phyloP scores from a whole-genome alignment of 768 basidiomycete genomes.

The Boletus eberwhitei region DNA sequence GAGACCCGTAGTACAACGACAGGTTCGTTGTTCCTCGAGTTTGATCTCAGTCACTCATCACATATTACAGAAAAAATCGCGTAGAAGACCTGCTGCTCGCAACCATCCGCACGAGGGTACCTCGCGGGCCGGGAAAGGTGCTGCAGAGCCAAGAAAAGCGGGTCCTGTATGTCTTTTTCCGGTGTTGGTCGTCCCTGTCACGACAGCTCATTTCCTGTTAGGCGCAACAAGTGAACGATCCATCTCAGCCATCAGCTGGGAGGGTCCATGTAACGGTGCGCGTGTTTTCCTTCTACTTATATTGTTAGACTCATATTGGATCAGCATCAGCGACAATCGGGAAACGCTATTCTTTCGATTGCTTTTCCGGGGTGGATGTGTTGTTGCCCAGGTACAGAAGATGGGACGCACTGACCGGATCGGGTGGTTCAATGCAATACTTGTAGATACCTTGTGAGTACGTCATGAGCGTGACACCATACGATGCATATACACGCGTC shows the following conservation, averaged over 20 bases:
- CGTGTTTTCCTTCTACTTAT: too few species aligned
- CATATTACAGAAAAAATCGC: background rate
- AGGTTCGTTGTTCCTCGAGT: background rate
- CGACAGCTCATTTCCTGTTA: background rate
- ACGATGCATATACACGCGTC: too few species aligned
- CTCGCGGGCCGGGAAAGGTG: background rate
- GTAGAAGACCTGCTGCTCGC: background rate
- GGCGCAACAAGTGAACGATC: background rate
- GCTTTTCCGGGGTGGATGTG: conserved; percentile 2
- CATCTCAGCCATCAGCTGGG: background rate
- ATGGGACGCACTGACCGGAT: background rate
- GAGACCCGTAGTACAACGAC: background rate
- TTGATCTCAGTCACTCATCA: background rate
- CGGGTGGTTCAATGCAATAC: background rate
- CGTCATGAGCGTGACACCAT: too few species aligned
- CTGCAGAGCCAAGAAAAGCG: background rate
- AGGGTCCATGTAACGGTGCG: background rate
- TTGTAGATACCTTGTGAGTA: background rate
- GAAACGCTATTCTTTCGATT: background rate
- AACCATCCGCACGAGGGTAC: background rate
- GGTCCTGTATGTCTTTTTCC: background rate
- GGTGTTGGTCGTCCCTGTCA: background rate
- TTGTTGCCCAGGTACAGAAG: background rate
- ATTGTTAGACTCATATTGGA: background rate
- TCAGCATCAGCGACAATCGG: background rate